These are phyloP conservation scores for Pneumocystis jirovecii DNA, from an alignment of 1,139 yeast genomes.

Conservation along the genomic window DNA sequence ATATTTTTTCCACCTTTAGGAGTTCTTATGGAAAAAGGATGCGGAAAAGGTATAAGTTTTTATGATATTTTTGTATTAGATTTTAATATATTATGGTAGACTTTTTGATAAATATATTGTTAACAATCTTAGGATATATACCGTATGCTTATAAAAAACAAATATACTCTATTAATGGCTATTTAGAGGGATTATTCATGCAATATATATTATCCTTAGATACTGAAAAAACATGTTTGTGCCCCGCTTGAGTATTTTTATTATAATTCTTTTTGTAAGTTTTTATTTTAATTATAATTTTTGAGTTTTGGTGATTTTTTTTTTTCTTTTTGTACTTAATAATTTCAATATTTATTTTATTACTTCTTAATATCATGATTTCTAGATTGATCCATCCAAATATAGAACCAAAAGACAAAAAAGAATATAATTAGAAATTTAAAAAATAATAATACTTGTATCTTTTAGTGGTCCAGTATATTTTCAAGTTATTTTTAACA, in stretches of 20 bases:
- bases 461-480: too few relatives aligned
- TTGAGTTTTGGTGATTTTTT: not conserved
- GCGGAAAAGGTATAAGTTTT: not conserved
- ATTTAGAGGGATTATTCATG: not conserved
- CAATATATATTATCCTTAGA: not conserved
- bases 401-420: too few relatives aligned
- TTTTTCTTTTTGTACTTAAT: not conserved
- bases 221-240: not conserved
- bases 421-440: too few relatives aligned
- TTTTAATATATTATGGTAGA: not conserved
- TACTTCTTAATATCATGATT: not conserved
- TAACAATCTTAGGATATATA: not conserved
- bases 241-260: not conserved
- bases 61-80: too few relatives aligned
- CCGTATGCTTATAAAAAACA: not conserved
- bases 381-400: too few relatives aligned
- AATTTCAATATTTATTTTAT: not conserved
- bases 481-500: too few relatives aligned
- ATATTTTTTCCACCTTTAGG: not conserved
- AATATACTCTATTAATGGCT: not conserved
- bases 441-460: too few relatives aligned
- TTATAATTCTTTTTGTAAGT: not conserved
- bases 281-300: not conserved
- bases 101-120: not conserved
- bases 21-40: not conserved